Evolutionary conservation across 1,284 basidiomycete species (phyloP).

Genomic region (Ustilago nuda): DNA sequence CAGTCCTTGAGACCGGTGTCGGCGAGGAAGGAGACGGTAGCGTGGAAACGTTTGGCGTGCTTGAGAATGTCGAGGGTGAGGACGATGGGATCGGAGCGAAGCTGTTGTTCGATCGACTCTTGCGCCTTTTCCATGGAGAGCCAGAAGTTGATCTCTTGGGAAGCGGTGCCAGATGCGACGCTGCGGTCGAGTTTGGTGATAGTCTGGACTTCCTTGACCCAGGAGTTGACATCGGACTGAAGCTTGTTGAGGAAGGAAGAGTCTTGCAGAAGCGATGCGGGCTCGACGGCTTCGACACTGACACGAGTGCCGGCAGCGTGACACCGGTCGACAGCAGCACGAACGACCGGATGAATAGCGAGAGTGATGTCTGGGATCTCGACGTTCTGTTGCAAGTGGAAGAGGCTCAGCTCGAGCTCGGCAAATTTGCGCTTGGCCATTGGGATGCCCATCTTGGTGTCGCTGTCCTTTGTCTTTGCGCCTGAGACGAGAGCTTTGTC

Average conservation of each 20-base stretch:
- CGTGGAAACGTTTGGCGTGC: constrained; percentile 95
- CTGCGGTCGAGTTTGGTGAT: constrained; percentile 92
- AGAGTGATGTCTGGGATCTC: constrained; percentile 98
- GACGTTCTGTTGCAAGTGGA: constrained; percentile 97
- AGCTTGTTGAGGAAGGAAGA: constrained; percentile 92
- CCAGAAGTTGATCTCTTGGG: constrained; percentile 99
- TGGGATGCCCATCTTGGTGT: constrained; percentile 91
- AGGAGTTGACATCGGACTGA: constrained; percentile 92
- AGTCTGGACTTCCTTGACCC: constrained; percentile 98
- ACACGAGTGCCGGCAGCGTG: constrained; percentile 75
- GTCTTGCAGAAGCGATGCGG: constrained; percentile 80
- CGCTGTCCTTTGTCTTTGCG: constrained; percentile 62
- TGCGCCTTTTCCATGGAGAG: constrained; percentile 90
- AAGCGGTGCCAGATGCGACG: constrained; percentile 93
- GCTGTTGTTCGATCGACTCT: constrained; percentile 90
- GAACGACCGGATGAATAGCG: constrained; percentile 88
- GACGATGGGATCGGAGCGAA: constrained; percentile 88
- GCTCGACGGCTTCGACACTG: constrained; percentile 81
- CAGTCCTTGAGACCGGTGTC: constrained; percentile 90
- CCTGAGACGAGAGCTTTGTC: constrained; percentile 42
- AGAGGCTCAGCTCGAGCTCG: constrained; percentile 92
- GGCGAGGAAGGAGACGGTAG: constrained; percentile 96
- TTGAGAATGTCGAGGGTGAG: constrained; percentile 94
- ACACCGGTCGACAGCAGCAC: constrained; percentile 77
- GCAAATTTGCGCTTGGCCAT: constrained; percentile 99